A percentile compares a stretch with the other conserved stretches of the same genome.
Evolutionary conservation across 176 grass and related monocot genomes (phyloP).

Genomic region (Oryza officinalis): DNA sequence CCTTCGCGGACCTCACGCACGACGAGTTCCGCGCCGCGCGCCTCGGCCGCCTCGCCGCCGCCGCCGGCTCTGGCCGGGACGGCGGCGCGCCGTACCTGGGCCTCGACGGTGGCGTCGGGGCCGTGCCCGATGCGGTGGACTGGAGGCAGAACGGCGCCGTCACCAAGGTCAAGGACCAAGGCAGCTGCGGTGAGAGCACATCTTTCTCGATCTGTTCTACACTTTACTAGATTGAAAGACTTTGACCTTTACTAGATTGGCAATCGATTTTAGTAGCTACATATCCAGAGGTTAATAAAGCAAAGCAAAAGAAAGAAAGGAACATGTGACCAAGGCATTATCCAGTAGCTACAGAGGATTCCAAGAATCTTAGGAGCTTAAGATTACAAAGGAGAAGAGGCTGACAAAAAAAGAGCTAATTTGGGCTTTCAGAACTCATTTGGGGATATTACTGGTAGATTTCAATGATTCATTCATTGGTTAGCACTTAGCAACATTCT

Average conservation of each 20-base stretch:
- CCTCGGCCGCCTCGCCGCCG: constrained; percentile 44
- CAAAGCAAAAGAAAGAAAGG: background rate
- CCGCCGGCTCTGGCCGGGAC: background rate
- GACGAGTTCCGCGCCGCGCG: constrained; percentile 64
- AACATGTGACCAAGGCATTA: background rate
- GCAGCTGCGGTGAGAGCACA: constrained; percentile 59
- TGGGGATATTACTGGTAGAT: background rate
- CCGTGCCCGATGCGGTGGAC: constrained; percentile 55
- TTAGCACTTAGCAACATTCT: background rate
- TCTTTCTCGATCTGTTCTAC: background rate
- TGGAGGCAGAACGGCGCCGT: constrained; percentile 71
- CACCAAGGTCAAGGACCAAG: constrained; percentile 73
- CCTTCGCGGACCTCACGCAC: constrained; percentile 69
- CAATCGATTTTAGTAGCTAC: background rate
- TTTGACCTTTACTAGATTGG: background rate
- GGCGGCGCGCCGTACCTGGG: background rate
- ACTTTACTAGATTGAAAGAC: background rate
- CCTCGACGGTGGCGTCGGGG: background rate
- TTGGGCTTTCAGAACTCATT: background rate
- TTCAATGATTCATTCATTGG: background rate
- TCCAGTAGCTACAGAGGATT: background rate
- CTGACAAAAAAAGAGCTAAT: background rate
- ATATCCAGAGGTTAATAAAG: background rate
- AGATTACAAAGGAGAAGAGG: background rate
- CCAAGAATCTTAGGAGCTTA: background rate